Evolutionary conservation across 208 protist species (phyloP).

Genomic region (Crithidia brevicula): DNA sequence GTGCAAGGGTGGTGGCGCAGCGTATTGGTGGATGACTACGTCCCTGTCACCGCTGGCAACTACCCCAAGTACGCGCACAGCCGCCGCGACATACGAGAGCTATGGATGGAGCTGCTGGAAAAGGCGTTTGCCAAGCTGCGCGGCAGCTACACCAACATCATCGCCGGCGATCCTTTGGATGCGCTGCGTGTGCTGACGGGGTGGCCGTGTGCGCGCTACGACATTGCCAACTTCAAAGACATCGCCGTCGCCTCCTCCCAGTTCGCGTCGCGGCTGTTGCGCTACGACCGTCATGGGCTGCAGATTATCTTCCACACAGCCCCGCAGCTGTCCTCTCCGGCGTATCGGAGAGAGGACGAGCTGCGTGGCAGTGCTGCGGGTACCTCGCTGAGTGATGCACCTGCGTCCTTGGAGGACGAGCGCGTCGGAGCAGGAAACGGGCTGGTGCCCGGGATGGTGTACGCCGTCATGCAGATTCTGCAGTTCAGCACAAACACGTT

Average conservation of each 20-base stretch:
- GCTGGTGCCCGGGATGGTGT: slow-evolving; percentile 23
- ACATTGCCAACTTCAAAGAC: slow-evolving; percentile 30
- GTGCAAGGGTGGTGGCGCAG: slow-evolving; percentile 71
- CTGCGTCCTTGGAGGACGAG: background rate
- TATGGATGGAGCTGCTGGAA: slow-evolving; percentile 82
- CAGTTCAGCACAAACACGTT: slow-evolving; percentile 19
- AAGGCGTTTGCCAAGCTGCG: slow-evolving; percentile 82
- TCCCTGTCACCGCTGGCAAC: slow-evolving; percentile 43
- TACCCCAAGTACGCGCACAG: slow-evolving; percentile 50
- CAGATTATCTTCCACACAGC: slow-evolving; percentile 34
- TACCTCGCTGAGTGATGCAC: background rate
- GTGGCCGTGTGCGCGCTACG: slow-evolving; percentile 46
- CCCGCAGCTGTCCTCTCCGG: background rate
- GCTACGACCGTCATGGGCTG: slow-evolving; percentile 29
- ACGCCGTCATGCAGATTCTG: slow-evolving; percentile 23
- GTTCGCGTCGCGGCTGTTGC: slow-evolving; percentile 28
- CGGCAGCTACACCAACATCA: slow-evolving; percentile 67
- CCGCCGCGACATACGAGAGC: slow-evolving; percentile 50
- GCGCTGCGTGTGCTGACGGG: slow-evolving; percentile 68
- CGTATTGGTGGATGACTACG: slow-evolving; percentile 78
- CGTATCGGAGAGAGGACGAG: background rate
- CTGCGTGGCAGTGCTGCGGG: background rate
- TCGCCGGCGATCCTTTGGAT: slow-evolving; percentile 58
- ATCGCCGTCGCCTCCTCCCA: slow-evolving; percentile 18
- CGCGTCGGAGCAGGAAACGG: background rate